Base-by-base conservation (phyloP, 2,329 filamentous ascomycete genomes). In the Exutisphaerella laricina region DNA sequence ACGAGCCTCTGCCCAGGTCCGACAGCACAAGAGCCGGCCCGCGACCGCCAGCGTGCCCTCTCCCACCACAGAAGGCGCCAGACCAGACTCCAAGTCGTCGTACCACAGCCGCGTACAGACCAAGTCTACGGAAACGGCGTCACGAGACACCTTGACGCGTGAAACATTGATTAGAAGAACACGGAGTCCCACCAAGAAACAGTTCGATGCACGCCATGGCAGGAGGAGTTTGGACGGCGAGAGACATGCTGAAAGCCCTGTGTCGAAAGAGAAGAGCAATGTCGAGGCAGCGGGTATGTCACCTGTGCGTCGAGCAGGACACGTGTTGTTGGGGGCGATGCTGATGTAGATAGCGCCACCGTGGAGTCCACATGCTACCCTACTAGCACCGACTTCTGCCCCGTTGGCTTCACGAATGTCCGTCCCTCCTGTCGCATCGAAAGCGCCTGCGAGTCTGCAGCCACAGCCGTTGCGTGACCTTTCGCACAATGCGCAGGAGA, bases 321-420 rank as follows among this genome's bases (percentile, higher is more conserved):
- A 5, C 17, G 14, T 14, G 12, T 13, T 29, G 20, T 20, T 17
- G 2, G 17, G 14, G 5, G 12, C 2, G 12, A 37, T 32, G 32
- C 46, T 51, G 47, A 50, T 34, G 21, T 8, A 7, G 5, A 20
- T 32, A 58, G 43, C 50, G 58, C 67, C 61, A 39, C 65, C 71
- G 58, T 97, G 92, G 92, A 82, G 80, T 43, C 90, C 92, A 0
- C 78, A 87, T 60, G 90, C 81, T 6, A 82, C 77, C 1, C 70
- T 97, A 16, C 71, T 89, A 45, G 78, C 85, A 35, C 77, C 79
- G 47, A 80, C 79, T 6, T 75, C 54, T 18, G 80, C 80, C 14
- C 90, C 90, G 2, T 70, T 94, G 35, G 86, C 88, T 2, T 82
- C 70, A 44, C 73, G 80, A 54, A 72, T 83, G 45, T 82, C 78